phyloP scores from a whole-genome alignment of 768 basidiomycete genomes.

The Tremella yokohamensis region DNA sequence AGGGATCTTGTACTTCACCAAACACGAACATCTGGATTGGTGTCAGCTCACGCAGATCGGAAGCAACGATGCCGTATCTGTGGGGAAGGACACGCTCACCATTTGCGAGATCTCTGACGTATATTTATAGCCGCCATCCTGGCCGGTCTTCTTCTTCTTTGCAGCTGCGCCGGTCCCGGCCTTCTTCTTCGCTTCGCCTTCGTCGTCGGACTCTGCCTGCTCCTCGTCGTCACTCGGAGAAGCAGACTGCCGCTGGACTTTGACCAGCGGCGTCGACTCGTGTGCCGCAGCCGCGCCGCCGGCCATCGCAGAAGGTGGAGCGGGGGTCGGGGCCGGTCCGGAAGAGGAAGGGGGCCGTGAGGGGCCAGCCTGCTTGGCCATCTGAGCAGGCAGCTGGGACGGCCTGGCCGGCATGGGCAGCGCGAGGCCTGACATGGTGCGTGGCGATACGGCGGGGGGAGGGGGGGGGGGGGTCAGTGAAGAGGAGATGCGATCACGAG shows the following conservation, averaged over 20 bases:
- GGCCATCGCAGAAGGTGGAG: constrained; percentile 1
- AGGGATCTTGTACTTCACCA: constrained; percentile 88
- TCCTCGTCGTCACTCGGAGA: constrained; percentile 8
- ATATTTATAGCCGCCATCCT: constrained; percentile 66
- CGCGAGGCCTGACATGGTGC: no score
- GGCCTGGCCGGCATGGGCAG: no score
- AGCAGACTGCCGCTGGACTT: no score
- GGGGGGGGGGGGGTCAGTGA: no score
- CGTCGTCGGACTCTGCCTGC: constrained; percentile 8
- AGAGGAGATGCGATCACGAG: no score
- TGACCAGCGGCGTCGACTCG: no score
- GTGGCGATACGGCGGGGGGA: no score
- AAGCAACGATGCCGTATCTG: no score
- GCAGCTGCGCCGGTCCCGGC: background rate
- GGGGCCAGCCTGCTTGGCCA: background rate
- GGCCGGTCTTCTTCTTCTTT: constrained; percentile 20
- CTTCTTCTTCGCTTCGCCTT: constrained; percentile 13
- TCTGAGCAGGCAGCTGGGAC: no score
- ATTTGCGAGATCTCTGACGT: constrained; percentile 90
- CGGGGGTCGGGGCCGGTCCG: background rate
- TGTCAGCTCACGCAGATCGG: background rate
- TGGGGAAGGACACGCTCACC: constrained; percentile 56
- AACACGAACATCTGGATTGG: constrained; percentile 87
- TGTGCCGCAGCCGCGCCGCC: no score
- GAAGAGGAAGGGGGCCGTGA: background rate